phyloP scores from a whole-genome alignment of 192 early-diverging fungal genomes.

The Coemansia sp. region DNA sequence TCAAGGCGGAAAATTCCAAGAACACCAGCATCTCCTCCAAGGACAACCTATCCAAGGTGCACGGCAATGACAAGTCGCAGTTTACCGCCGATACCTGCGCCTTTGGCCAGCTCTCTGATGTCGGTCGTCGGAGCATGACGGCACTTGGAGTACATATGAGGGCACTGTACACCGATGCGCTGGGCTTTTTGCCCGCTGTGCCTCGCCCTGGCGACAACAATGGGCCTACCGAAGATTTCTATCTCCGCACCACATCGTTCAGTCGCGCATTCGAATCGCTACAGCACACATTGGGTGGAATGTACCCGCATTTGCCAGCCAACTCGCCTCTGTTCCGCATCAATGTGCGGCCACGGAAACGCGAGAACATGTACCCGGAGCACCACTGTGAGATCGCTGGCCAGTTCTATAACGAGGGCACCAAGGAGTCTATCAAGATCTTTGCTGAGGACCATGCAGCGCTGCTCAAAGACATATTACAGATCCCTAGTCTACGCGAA shows the following conservation, averaged over 20 bases:
- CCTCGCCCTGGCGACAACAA: neutral
- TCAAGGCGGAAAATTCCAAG: conserved; percentile 17
- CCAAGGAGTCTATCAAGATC: conserved; percentile 14
- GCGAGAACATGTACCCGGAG: conserved; percentile 36
- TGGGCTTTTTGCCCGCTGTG: conserved; percentile 45
- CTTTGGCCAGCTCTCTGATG: conserved; percentile 64
- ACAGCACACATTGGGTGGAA: conserved; percentile 63
- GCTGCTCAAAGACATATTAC: conserved; percentile 28
- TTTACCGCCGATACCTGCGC: conserved; percentile 38
- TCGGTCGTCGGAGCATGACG: conserved; percentile 59
- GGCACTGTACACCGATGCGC: conserved; percentile 58
- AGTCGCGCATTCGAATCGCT: conserved; percentile 69
- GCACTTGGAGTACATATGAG: conserved; percentile 57
- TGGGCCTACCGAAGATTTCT: conserved; percentile 40
- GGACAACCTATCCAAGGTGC: conserved; percentile 8
- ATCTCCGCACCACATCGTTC: conserved; percentile 63
- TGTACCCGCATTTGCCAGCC: conserved; percentile 55
- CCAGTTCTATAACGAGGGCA: conserved; percentile 8
- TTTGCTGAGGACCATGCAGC: conserved; percentile 18
- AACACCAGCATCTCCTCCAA: conserved; percentile 25
- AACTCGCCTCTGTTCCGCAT: conserved; percentile 20
- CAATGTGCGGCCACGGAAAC: conserved; percentile 32
- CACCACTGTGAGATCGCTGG: conserved; percentile 32
- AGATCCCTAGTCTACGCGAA: conserved; percentile 22
- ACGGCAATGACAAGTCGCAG: conserved; percentile 17